These are phyloP conservation scores for Poteriospumella lacustris DNA, from an alignment of 108 stramenopile species.

Conservation along the genomic window DNA sequence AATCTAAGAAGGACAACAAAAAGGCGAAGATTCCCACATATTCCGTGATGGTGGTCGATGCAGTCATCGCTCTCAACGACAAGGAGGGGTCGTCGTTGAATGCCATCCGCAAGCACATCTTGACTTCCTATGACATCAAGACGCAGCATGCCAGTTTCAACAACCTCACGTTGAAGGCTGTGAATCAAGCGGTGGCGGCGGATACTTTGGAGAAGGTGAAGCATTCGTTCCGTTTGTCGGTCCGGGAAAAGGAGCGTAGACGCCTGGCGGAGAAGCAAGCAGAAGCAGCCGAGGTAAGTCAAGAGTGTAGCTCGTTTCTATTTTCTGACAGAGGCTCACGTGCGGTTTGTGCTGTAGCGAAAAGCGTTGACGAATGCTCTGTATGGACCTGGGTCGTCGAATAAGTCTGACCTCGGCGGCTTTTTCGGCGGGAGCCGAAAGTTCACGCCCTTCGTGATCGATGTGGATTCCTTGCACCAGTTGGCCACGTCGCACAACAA, in stretches of 20 bases:
- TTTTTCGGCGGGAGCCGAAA: too few relatives aligned
- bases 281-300: too few relatives aligned
- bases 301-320: too few relatives aligned
- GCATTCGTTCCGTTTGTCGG: slow-evolving; percentile 36
- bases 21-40: background rate
- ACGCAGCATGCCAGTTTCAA: background rate
- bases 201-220: slow-evolving; percentile 38
- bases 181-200: slow-evolving; percentile 36
- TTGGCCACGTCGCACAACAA: background rate
- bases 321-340: too few relatives aligned
- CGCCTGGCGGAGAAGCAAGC: too few relatives aligned
- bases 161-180: slow-evolving; percentile 26
- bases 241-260: background rate
- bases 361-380: too few relatives aligned
- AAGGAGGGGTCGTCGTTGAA: background rate
- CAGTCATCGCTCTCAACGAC: background rate
- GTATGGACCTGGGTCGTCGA: too few relatives aligned
- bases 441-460: too few relatives aligned
- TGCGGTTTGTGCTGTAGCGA: too few relatives aligned
- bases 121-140: background rate
- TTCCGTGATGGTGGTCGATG: background rate
- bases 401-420: too few relatives aligned
- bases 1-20: background rate
- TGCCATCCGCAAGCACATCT: background rate
- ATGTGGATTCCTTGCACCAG: too few relatives aligned